Conservation (phyloP, 225 moss, liverwort and hornwort species). For the Physcomitrellopsis africana region DNA sequence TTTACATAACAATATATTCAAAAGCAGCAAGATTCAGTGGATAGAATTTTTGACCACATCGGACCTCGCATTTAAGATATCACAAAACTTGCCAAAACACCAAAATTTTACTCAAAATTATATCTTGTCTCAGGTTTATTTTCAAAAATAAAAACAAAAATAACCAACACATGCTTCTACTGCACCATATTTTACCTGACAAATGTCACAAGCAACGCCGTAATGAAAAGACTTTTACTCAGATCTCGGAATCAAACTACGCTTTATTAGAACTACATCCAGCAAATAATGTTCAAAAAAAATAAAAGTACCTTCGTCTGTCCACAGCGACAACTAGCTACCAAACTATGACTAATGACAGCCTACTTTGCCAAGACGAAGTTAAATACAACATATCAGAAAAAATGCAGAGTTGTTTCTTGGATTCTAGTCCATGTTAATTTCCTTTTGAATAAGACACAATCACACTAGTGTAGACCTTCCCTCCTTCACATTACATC, state of each 20-base stretch:
- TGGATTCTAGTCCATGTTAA: background rate
- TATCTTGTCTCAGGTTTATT: too few relatives aligned
- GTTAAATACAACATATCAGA: slow-evolving; percentile 1
- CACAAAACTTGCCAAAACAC: background rate
- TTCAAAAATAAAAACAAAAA: too few relatives aligned
- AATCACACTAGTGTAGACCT: background rate
- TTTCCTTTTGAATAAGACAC: background rate
- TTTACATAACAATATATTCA: too few relatives aligned
- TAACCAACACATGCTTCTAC: too few relatives aligned
- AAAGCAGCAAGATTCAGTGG: too few relatives aligned
- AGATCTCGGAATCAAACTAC: background rate
- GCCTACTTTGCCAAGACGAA: too few relatives aligned
- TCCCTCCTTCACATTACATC: slow-evolving; percentile 15
- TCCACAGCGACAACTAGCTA: background rate
- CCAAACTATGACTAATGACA: background rate
- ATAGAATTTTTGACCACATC: too few relatives aligned
- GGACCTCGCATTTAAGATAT: too few relatives aligned
- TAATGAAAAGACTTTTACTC: background rate
- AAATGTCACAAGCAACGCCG: background rate
- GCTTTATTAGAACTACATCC: too few relatives aligned
- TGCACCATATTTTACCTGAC: background rate
- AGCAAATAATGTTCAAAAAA: too few relatives aligned
- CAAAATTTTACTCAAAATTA: background rate
- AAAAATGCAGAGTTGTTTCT: slow-evolving; percentile 4
- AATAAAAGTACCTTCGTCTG: too few relatives aligned